Conservation (phyloP, 257 asterid species). For the Lycium ferocissimum region DNA sequence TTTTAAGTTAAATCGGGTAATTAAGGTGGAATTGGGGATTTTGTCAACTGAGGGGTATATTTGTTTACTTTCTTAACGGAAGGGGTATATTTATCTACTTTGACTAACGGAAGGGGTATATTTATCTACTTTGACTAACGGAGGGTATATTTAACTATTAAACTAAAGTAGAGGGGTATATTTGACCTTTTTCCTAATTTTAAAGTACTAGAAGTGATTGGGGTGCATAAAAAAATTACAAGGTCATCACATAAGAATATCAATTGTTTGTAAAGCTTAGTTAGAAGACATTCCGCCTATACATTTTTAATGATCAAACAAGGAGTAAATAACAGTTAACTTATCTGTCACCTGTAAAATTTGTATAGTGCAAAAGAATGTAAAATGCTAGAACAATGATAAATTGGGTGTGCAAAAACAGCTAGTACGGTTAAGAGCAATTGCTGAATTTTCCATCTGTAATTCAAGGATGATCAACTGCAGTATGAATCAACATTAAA, state of each 20-base stretch:
- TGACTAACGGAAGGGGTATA: too few species aligned
- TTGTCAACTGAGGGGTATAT: too few species aligned
- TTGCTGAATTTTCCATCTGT: not conserved
- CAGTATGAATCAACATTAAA: not conserved
- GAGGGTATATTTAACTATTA: too few species aligned
- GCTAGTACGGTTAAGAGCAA: not conserved
- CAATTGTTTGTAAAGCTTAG: not conserved
- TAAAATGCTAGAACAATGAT: not conserved
- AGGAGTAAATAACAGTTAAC: constrained; percentile 17
- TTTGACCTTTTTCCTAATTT: too few species aligned
- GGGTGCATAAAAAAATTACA: not conserved
- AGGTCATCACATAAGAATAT: not conserved
- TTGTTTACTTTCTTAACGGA: too few species aligned
- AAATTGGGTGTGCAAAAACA: not conserved
- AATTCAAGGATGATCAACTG: constrained; percentile 2
- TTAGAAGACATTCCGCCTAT: not conserved
- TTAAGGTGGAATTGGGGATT: too few species aligned
- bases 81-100: too few species aligned
- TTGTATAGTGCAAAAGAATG: constrained; percentile 7
- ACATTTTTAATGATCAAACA: not conserved
- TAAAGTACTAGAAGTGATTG: not conserved
- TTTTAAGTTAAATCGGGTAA: too few species aligned
- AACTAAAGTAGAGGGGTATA: too few species aligned
- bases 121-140: too few species aligned
- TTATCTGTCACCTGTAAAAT: not conserved